phyloP scores from a whole-genome alignment of 768 basidiomycete genomes.

The Trametes coccinea region DNA sequence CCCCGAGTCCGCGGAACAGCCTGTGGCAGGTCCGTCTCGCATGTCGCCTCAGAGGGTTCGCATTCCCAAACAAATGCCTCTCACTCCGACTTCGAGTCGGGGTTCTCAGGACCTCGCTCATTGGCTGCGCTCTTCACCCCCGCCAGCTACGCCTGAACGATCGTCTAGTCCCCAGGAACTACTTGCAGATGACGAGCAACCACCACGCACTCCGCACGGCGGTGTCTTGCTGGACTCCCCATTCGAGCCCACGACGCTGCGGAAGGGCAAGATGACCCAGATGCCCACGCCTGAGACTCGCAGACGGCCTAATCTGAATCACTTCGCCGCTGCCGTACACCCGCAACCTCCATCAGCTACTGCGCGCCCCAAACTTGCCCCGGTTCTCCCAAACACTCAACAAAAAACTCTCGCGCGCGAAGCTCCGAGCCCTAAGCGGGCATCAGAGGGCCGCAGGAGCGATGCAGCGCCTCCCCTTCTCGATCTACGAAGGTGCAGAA shows the following conservation, averaged over 20 bases:
- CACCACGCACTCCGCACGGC: background rate
- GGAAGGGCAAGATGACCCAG: constrained; percentile 4
- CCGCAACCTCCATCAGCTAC: background rate
- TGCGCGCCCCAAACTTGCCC: background rate
- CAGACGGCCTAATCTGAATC: background rate
- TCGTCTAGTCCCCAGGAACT: background rate
- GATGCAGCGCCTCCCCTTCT: background rate
- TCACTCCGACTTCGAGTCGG: constrained; percentile 15
- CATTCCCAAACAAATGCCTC: constrained; percentile 2
- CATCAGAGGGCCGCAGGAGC: background rate
- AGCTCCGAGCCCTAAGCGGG: background rate
- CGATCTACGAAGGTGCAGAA: background rate
- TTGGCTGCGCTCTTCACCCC: constrained; percentile 18
- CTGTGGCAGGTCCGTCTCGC: constrained; percentile 9
- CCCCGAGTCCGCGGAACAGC: background rate
- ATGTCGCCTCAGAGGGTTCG: background rate
- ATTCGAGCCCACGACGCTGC: background rate
- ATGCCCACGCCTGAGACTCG: constrained; percentile 8
- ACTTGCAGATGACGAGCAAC: background rate
- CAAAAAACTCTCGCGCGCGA: background rate
- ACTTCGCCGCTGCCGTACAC: background rate
- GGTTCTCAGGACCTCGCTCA: constrained; percentile 11
- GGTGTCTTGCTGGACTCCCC: background rate
- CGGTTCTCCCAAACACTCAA: background rate
- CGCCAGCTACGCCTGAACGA: background rate